Evolutionary conservation across 768 basidiomycete species (phyloP), one percentile per base, ranked within the genome.

Genomic region (Clitopilus passeckerianus): DNA sequence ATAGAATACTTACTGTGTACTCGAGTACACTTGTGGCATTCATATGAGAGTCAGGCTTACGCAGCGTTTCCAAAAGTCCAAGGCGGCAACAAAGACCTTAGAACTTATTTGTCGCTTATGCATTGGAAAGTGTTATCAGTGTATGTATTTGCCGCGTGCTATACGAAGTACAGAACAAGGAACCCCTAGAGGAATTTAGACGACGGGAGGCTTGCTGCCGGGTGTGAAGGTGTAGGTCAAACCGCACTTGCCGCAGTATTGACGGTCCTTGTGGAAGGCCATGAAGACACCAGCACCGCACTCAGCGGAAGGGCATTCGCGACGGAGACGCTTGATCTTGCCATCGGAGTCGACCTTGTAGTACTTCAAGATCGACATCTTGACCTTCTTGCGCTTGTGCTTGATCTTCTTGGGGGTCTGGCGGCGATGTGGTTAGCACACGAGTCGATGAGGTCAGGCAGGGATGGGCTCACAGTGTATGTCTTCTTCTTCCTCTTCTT

Each of bases 401-500:
- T 97, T 98, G 86, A 97, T 87, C 86, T 98, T 98, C 86, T 96
- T 97, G 77, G 94, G 95, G 70, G 94, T 96, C 90, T 91, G 67
- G 15, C 66, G 37, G 65, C 37, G 10, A 41, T n/a, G n/a, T n/a
- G 5, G 37, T 14, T 12, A 50, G 55, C 62, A 37, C 30, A 61
- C 33, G 16, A 57, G 20, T 20, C 27, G 53, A 65, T 15, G 58
- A 59, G 2, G 8, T n/a, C 14, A 14, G 14, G 41, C 24, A 55
- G 23, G 12, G 20, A 14, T 16, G 22, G 16, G 79, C 89, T 54
- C 54, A 93, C 91, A 81, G 88, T 95, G 90, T 98, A 98, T 58
- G 93, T 95, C 86, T 98, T 98, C 86, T 98, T 99, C 89, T 98
- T 98, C 76, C 96, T 89, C 87, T 98, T 98, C 89, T 98, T 98